Evolutionary conservation across 305 asterid species (phyloP).

Genomic region (Rubia balearica): DNA sequence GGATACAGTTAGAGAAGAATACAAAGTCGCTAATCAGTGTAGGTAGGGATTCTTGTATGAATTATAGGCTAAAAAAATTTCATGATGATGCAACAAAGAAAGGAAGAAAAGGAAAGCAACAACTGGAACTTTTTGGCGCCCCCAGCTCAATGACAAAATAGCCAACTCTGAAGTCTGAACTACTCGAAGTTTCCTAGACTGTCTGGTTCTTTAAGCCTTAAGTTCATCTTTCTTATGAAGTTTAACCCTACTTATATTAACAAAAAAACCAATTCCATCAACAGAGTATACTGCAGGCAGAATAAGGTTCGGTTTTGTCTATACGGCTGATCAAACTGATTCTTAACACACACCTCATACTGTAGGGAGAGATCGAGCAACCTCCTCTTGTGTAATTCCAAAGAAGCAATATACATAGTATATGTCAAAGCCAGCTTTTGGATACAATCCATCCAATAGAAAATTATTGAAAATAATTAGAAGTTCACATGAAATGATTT

Average conservation of each 20-base stretch:
- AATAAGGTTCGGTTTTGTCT: background rate
- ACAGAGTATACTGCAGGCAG: background rate
- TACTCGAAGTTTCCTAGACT: background rate
- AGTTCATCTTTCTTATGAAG: background rate
- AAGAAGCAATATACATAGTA: background rate
- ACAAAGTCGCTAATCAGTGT: background rate
- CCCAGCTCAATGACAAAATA: slow-evolving; percentile 1
- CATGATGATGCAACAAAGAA: background rate
- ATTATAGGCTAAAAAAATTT: background rate
- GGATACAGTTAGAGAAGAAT: background rate
- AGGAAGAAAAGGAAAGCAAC: background rate
- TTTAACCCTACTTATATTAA: background rate
- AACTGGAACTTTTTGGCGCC: background rate
- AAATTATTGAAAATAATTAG: background rate
- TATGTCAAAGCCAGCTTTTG: background rate
- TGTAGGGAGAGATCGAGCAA: background rate
- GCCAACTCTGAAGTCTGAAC: background rate
- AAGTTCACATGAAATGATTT: background rate
- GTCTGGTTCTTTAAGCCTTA: background rate
- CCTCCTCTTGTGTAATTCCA: background rate
- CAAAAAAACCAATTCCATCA: background rate
- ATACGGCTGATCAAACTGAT: background rate
- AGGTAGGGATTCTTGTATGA: background rate
- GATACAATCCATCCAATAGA: background rate
- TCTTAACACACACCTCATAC: background rate